phyloP scores from a whole-genome alignment of 2,329 filamentous ascomycete genomes.

The Colletotrichum sp. region DNA sequence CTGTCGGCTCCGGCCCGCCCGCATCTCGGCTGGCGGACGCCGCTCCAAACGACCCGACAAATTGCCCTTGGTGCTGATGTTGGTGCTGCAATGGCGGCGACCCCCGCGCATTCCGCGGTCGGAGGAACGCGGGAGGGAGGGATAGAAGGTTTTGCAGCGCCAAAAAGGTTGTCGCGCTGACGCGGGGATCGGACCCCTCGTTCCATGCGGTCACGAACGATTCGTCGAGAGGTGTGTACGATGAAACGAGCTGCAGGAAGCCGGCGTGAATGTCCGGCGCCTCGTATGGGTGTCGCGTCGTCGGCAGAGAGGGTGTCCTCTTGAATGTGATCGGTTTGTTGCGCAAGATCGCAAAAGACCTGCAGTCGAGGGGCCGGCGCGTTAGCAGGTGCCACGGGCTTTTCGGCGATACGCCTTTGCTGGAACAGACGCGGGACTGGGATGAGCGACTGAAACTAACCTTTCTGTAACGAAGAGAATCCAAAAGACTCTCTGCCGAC shows the following conservation, averaged over 20 bases:
- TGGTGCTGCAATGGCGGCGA: slow-evolving; percentile 29
- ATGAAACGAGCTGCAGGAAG: slow-evolving; percentile 64
- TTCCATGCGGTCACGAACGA: slow-evolving; percentile 70
- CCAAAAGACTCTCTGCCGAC: slow-evolving; percentile 64
- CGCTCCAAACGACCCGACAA: slow-evolving; percentile 3
- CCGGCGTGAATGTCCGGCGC: slow-evolving; percentile 57
- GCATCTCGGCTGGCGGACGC: slow-evolving; percentile 8
- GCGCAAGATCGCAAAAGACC: slow-evolving; percentile 67
- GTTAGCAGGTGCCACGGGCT: background rate
- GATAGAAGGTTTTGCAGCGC: slow-evolving; percentile 38
- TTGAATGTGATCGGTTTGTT: slow-evolving; percentile 68
- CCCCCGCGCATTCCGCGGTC: slow-evolving; percentile 23
- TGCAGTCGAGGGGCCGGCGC: slow-evolving; percentile 29
- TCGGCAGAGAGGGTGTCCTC: slow-evolving; percentile 61
- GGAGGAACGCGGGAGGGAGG: slow-evolving; percentile 34
- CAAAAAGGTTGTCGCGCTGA: slow-evolving; percentile 37
- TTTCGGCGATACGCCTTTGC: background rate
- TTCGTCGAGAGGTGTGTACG: slow-evolving; percentile 68
- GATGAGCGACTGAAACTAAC: slow-evolving; percentile 31
- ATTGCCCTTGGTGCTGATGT: background rate
- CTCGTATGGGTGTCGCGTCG: slow-evolving; percentile 57
- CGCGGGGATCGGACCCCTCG: slow-evolving; percentile 49
- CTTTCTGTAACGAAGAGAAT: slow-evolving; percentile 66
- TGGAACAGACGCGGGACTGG: background rate
- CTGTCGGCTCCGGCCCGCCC: slow-evolving; percentile 49